Evolutionary conservation across 768 basidiomycete genomes (phyloP), one percentile per base, ranked within the genome.

Genomic region (Trametes cinnabarina): DNA sequence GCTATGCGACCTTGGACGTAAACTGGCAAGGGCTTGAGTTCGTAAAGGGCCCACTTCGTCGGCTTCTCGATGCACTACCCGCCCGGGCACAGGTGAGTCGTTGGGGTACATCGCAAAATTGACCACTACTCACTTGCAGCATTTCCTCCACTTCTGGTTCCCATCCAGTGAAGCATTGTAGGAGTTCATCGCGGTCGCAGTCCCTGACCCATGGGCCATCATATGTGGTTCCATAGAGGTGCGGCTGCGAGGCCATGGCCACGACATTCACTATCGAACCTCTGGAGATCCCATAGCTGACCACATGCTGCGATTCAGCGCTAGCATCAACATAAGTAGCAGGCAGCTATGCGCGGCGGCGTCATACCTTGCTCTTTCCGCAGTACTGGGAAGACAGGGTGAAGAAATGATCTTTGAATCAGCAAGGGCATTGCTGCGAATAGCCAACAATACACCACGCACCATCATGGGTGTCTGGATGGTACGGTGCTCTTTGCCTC

Each of bases 231-330:
- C 72, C 68, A 53, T 76, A 71, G 28, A 72, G 69, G 28, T 74
- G 60, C 15, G 73, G 72, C 12, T 76, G 59, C 28, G 77, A 76
- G 3, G 71, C 65, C 59, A 79, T 73, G 0, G 76, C 73, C 25
- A 80, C 78, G 15, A 81, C 72, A 59, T 82, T 81, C 26, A 78
- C 73, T 10, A 79, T 63, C 22, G 70, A 73, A 1, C 77, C 76
- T 57, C 71, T 70, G 1, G 78, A 77, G 41, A 81, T 78, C 1
- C 76, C 73, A 63, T 81, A 81, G 61, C 76, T 74, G 28, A 82
- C 79, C 34, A 80, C 72, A 55, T 80, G 79, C 79, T 79, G 55
- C 4, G 30, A 7, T 32, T 32, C 30, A 32, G 30, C 6, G 30
- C 30, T 6, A 32, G n/a, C n/a, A 41, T 39, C 17, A 28, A 35